Conservation (phyloP, 345 rosid species). For the Populus simonii region DNA sequence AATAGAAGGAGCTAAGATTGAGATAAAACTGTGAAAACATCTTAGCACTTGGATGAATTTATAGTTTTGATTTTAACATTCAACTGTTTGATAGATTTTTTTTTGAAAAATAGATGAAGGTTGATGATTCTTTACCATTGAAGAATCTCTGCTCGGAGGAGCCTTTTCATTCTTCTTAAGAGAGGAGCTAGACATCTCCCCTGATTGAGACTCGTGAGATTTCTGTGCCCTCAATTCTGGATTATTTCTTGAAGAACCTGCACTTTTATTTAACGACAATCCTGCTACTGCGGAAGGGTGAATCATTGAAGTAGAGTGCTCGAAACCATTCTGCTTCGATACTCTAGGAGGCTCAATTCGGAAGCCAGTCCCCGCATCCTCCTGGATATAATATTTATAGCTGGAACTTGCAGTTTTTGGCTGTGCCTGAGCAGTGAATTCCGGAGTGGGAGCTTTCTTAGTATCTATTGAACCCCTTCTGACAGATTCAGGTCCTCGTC, state of each 20-base stretch:
- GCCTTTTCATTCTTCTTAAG: slow-evolving; percentile 30
- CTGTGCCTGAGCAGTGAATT: slow-evolving; percentile 53
- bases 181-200: slow-evolving; percentile 30
- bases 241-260: slow-evolving; percentile 27
- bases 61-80: not conserved
- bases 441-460: slow-evolving; percentile 49
- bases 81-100: not conserved
- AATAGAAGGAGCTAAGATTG: not conserved
- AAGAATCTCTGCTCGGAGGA: slow-evolving; percentile 21
- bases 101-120: not conserved
- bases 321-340: slow-evolving; percentile 17
- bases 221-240: slow-evolving; percentile 31
- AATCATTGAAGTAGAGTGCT: slow-evolving; percentile 45
- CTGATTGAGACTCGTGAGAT: slow-evolving; percentile 31
- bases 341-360: slow-evolving; percentile 40
- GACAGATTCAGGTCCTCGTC: slow-evolving; percentile 63
- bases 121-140: slow-evolving; percentile 32
- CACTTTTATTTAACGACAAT: slow-evolving; percentile 27
- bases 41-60: not conserved
- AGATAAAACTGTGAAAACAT: too few relatives aligned
- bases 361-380: slow-evolving; percentile 43
- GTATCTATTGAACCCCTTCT: slow-evolving; percentile 57
- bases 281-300: slow-evolving; percentile 40
- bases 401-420: slow-evolving; percentile 39
- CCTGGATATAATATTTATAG: slow-evolving; percentile 37